phyloP scores from a whole-genome alignment of 176 grass and related monocot genomes.

The Pontederia paniculata region DNA sequence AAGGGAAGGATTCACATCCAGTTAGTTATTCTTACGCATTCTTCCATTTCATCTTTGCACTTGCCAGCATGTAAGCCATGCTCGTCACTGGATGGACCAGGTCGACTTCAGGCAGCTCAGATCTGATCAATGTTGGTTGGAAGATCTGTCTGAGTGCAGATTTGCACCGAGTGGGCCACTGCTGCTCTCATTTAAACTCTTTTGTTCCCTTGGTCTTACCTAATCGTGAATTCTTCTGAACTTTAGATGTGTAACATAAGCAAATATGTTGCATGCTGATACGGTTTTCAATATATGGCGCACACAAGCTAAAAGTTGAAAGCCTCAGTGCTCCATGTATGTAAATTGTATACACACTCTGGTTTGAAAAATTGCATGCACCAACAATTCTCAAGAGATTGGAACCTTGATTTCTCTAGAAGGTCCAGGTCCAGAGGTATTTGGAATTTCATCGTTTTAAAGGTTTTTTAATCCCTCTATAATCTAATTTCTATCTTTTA shows the following conservation, averaged over 20 bases:
- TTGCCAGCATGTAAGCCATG: slow-evolving; percentile 97
- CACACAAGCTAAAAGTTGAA: too few species aligned
- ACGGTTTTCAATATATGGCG: too few species aligned
- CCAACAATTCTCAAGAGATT: too few species aligned
- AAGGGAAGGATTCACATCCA: slow-evolving; percentile 30
- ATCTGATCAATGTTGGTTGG: slow-evolving; percentile 95
- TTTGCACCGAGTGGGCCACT: slow-evolving; percentile 78
- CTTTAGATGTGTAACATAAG: background rate
- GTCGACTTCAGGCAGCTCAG: slow-evolving; percentile 49
- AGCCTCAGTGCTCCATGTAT: too few species aligned
- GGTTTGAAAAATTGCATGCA: too few species aligned
- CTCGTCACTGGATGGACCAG: slow-evolving; percentile 85
- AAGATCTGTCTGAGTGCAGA: slow-evolving; percentile 88
- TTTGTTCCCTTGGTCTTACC: slow-evolving; percentile 63
- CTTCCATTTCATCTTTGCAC: slow-evolving; percentile 91
- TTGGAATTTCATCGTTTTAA: too few species aligned
- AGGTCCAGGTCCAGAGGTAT: too few species aligned
- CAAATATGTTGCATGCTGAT: too few species aligned
- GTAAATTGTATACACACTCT: too few species aligned
- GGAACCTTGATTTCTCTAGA: too few species aligned
- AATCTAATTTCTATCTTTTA: too few species aligned
- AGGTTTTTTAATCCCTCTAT: too few species aligned
- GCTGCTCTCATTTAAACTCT: slow-evolving; percentile 68
- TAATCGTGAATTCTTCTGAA: slow-evolving; percentile 69
- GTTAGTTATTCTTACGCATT: slow-evolving; percentile 93